Evolutionary conservation across 2,329 filamentous ascomycete genomes (phyloP).

Genomic region (Colletotrichum shisoi): DNA sequence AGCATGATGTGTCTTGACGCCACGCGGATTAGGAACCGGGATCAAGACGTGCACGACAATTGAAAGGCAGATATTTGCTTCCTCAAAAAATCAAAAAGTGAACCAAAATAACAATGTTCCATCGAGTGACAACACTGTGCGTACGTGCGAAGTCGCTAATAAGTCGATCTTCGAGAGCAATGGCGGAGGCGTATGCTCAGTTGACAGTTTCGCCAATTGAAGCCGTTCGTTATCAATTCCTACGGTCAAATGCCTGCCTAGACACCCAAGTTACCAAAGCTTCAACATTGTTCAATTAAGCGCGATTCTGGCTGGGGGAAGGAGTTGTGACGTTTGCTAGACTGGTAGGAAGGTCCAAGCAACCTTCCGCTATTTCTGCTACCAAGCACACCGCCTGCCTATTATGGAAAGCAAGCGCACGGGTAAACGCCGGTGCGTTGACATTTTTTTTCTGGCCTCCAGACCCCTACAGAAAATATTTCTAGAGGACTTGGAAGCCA

Average conservation of each 20-base stretch:
- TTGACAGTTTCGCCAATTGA: no score
- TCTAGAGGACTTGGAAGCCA: slow-evolving; percentile 19
- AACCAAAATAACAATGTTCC: slow-evolving; percentile 4
- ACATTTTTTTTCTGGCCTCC: slow-evolving; percentile 33
- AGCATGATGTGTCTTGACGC: slow-evolving; percentile 36
- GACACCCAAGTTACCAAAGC: background rate
- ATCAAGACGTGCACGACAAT: slow-evolving; percentile 35
- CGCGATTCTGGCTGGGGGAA: background rate
- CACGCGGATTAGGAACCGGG: slow-evolving; percentile 33
- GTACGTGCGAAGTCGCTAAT: no score
- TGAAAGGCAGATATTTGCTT: slow-evolving; percentile 29
- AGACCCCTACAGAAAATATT: slow-evolving; percentile 40
- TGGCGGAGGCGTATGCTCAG: no score
- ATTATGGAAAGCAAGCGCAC: background rate
- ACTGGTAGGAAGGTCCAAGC: background rate
- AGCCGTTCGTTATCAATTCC: no score
- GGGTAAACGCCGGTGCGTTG: slow-evolving; percentile 28
- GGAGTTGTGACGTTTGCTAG: background rate
- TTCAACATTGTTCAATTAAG: background rate
- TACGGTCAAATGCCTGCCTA: no score
- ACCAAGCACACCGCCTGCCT: slow-evolving; percentile 24
- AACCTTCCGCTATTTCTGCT: background rate
- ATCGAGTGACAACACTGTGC: no score
- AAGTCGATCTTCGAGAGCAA: no score
- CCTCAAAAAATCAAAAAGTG: slow-evolving; percentile 36